Percentiles rank a stretch among this genome's conserved stretches.
These are phyloP conservation scores for Vitis hybrid DNA, from an alignment of 177 flowering plant genomes.

Conservation along the genomic window DNA sequence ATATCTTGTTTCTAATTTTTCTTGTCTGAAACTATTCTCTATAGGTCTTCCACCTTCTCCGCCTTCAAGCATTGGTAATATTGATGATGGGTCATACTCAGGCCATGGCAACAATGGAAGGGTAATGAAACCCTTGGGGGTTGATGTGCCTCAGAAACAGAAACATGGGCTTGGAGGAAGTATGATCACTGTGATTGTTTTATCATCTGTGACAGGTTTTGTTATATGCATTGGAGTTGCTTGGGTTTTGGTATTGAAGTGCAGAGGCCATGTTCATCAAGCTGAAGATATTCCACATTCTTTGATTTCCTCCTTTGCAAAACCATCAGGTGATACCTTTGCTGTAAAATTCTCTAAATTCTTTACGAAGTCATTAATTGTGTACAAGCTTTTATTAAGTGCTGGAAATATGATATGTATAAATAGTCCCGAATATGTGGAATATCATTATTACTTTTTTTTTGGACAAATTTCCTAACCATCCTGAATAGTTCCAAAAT, in stretches of 20 bases:
- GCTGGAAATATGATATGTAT: no score
- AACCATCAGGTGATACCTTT: constrained; percentile 37
- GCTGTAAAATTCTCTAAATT: neutral
- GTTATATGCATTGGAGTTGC: constrained; percentile 30
- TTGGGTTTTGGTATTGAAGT: constrained; percentile 37
- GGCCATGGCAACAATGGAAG: constrained; percentile 30
- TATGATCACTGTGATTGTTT: constrained; percentile 36
- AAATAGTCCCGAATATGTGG: no score
- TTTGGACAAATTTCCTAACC: no score
- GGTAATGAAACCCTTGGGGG: constrained; percentile 55
- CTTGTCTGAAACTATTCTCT: neutral
- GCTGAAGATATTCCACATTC: constrained; percentile 21
- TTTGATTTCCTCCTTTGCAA: constrained; percentile 19
- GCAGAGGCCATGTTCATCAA: constrained; percentile 14
- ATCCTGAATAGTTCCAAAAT: no score
- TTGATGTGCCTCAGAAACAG: constrained; percentile 38
- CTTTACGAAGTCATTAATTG: neutral
- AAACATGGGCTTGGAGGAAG: constrained; percentile 25
- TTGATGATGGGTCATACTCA: constrained; percentile 28
- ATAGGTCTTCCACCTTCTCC: constrained; percentile 77
- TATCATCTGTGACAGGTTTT: constrained; percentile 44
- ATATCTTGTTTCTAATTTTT: neutral
- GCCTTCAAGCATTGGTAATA: constrained; percentile 32
- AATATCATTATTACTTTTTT: no score
- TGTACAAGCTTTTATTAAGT: no score